phyloP scores from a whole-genome alignment of 2,329 filamentous ascomycete species.

The Thielaviopsis populi region DNA sequence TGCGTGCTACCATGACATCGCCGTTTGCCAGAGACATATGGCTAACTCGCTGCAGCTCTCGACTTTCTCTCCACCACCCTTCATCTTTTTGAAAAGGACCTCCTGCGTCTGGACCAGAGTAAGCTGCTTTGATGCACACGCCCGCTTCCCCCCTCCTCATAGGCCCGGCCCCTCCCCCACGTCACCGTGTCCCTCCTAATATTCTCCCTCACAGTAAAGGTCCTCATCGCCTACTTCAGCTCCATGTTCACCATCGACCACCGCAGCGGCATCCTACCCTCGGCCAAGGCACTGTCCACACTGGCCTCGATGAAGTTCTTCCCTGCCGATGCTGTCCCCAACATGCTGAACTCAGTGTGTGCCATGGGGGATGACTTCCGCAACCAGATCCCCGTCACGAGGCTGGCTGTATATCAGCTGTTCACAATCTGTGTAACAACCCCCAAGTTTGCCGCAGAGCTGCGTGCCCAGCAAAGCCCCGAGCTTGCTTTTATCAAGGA shows the following conservation, averaged over 20 bases:
- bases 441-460: slow-evolving; percentile 28
- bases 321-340: slow-evolving; percentile 32
- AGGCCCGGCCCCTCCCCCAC: not conserved
- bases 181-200: not conserved
- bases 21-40: not conserved
- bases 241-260: slow-evolving; percentile 45
- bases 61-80: slow-evolving; percentile 43
- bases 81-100: slow-evolving; percentile 30
- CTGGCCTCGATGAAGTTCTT: slow-evolving; percentile 38
- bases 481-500: slow-evolving; percentile 33
- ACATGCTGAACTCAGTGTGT: slow-evolving; percentile 36
- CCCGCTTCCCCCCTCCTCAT: too few relatives aligned
- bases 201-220: slow-evolving; percentile 26
- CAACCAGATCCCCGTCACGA: slow-evolving; percentile 36
- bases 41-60: slow-evolving; percentile 28
- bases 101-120: slow-evolving; percentile 38
- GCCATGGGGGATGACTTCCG: slow-evolving; percentile 43
- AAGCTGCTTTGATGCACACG: slow-evolving; percentile 1
- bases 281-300: slow-evolving; percentile 36
- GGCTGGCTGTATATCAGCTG: slow-evolving; percentile 38
- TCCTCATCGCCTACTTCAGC: slow-evolving; percentile 40
- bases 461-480: slow-evolving; percentile 27
- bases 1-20: slow-evolving; percentile 13
- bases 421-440: slow-evolving; percentile 31
- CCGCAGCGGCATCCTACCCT: slow-evolving; percentile 42